These are phyloP conservation scores for Erucastrum elatum DNA, from an alignment of 345 rosid genomes.

Conservation along the genomic window DNA sequence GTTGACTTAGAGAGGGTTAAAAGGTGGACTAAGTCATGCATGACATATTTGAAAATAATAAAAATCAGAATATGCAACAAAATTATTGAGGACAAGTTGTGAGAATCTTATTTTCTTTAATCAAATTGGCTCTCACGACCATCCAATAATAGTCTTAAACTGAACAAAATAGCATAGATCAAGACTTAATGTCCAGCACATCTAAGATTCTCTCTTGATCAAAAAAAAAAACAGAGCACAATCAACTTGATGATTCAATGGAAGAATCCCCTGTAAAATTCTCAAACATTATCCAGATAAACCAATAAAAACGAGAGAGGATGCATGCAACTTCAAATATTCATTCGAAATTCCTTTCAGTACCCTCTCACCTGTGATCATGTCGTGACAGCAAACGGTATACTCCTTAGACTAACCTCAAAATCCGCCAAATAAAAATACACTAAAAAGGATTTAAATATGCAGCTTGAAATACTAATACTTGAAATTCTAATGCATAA, in stretches of 20 bases:
- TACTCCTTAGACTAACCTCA: background rate
- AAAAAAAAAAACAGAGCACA: background rate
- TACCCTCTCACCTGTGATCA: background rate
- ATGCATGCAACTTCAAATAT: too few species aligned
- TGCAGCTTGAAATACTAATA: too few species aligned
- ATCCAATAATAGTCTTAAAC: conserved; percentile 17
- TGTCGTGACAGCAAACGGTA: background rate
- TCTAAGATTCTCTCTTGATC: conserved; percentile 16
- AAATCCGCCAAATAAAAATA: background rate
- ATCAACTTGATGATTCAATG: background rate
- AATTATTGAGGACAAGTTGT: conserved; percentile 20
- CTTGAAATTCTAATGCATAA: background rate
- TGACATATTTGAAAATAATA: background rate
- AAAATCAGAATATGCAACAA: background rate
- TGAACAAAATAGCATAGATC: conserved; percentile 13
- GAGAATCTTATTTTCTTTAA: conserved; percentile 1
- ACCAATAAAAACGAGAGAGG: background rate
- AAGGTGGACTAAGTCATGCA: conserved; percentile 31
- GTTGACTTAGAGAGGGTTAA: conserved; percentile 24
- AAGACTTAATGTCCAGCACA: conserved; percentile 24
- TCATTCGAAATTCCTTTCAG: too few species aligned
- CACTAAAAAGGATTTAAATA: too few species aligned
- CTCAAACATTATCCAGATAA: background rate
- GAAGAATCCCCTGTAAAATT: too few species aligned
- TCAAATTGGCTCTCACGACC: conserved; percentile 23